Evolutionary conservation across 805 yeast species (phyloP).

Genomic region (Metschnikowia kunwiensis): DNA sequence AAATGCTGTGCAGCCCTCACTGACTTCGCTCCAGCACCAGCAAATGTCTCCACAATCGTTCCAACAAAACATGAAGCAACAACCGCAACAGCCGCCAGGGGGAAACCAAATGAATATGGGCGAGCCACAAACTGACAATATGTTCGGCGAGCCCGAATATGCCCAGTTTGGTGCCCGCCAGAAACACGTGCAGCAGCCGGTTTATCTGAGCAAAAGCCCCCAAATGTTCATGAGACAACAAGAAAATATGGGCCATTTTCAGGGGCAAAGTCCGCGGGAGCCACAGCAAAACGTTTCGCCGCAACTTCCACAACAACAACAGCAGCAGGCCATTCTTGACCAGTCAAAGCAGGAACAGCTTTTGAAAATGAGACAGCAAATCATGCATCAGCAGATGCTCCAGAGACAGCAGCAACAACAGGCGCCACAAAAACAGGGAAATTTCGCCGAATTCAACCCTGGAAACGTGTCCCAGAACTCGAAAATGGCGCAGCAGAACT

Average conservation of each 20-base stretch:
- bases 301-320: slow-evolving; percentile 2
- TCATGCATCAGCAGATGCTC: slow-evolving; percentile 38
- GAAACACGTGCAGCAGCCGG: slow-evolving; percentile 2
- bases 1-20: slow-evolving; percentile 3
- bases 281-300: slow-evolving; percentile 7
- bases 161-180: slow-evolving; percentile 4
- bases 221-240: slow-evolving; percentile 22
- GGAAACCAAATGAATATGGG: neutral
- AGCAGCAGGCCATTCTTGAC: slow-evolving; percentile 22
- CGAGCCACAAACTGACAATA: slow-evolving; percentile 3
- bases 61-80: slow-evolving; percentile 8
- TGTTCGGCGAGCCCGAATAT: slow-evolving; percentile 3
- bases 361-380: slow-evolving; percentile 37
- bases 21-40: slow-evolving; percentile 7
- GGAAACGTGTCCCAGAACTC: slow-evolving; percentile 1
- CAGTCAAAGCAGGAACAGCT: slow-evolving; percentile 34
- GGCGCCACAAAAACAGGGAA: slow-evolving; percentile 4
- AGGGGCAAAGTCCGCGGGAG: slow-evolving; percentile 7
- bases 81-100: neutral
- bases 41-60: slow-evolving; percentile 13
- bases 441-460: neutral
- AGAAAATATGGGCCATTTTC: slow-evolving; percentile 3
- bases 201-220: slow-evolving; percentile 13
- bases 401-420: slow-evolving; percentile 25
- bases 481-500: slow-evolving; percentile 2